Evolutionary conservation across 768 basidiomycete species (phyloP), one percentile per base, ranked within the genome.

Genomic region (Punctularia strigosozonata): DNA sequence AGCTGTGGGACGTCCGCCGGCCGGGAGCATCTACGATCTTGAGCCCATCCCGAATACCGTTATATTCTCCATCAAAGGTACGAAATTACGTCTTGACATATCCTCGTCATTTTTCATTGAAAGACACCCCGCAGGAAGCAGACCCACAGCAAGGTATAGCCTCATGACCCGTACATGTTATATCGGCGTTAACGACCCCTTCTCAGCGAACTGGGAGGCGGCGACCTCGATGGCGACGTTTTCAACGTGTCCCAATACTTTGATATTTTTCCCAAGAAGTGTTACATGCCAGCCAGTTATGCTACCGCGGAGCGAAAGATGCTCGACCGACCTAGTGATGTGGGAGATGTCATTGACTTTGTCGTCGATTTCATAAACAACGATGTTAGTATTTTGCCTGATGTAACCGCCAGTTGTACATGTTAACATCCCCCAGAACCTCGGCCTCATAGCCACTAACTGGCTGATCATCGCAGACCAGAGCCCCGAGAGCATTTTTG

Each of bases 401-500:
- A n/a, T 19, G 24, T 21, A 12, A 6, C 37, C 31, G 23, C 26
- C 22, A 20, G 32, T 26, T 20, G 33, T 13, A 20, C 4, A 32
- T n/a, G n/a, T 30, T 8, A n/a, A n/a, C n/a, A n/a, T n/a, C n/a
- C n/a, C n/a, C n/a, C 38, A 75, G 73, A 65, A 72, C 20, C 58
- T 84, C 12, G 79, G 79, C 5, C 64, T 79, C 18, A 67, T 80
- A 22, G 71, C 76, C 0, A 71, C 58, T 2, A 77, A 69, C 42
- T 80, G 77, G 74, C 57, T 81, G 6, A 64, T 76, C 34, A 72
- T 75, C 26, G 79, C 80, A 3, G 80, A 83, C 51, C 66, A 69
- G 45, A 71, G 64, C 39, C 4, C 17, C 0, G 2, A 53, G 4
- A 63, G 65, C 1, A 75, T 77, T 25, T 59, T 69, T 31, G 66